These are phyloP conservation scores for Rauvolfia tetraphylla DNA, from an alignment of 257 asterid genomes.

Conservation along the genomic window DNA sequence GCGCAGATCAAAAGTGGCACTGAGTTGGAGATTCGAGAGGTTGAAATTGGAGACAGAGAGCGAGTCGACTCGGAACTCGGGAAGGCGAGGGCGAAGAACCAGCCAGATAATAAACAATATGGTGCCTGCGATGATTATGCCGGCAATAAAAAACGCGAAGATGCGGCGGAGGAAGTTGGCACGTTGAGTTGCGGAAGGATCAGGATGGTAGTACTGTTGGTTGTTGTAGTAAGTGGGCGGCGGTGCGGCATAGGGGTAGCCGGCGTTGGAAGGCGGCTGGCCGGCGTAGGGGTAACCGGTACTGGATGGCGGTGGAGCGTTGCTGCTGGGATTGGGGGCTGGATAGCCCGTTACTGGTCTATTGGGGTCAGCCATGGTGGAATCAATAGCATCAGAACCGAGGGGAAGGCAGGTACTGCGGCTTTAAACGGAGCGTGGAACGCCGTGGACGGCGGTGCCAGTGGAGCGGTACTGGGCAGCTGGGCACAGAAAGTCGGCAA, in stretches of 20 bases:
- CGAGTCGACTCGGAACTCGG: constrained; percentile 69
- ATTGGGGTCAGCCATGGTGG: constrained; percentile 54
- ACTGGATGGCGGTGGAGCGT: constrained; percentile 36
- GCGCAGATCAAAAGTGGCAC: constrained; percentile 47
- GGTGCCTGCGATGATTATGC: constrained; percentile 48
- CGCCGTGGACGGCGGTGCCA: background rate
- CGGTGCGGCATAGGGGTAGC: constrained; percentile 55
- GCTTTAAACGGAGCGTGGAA: background rate
- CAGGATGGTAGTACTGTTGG: constrained; percentile 41
- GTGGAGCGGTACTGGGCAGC: background rate
- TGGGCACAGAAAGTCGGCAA: background rate
- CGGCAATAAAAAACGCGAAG: constrained; percentile 47
- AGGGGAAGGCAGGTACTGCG: background rate
- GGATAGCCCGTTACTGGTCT: constrained; percentile 86
- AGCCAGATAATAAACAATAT: constrained; percentile 75
- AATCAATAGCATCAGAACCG: background rate
- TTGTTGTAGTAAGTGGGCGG: constrained; percentile 36
- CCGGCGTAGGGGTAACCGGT: constrained; percentile 49
- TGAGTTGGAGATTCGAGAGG: constrained; percentile 35
- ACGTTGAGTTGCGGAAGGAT: constrained; percentile 49
- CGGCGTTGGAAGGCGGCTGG: constrained; percentile 48
- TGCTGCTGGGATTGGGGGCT: constrained; percentile 46
- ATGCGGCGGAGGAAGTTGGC: constrained; percentile 75
- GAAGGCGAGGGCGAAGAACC: constrained; percentile 78
- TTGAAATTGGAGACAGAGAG: constrained; percentile 53